Evolutionary conservation across 1,284 basidiomycete species (phyloP).

Genomic region (Rhodofomes roseus): DNA sequence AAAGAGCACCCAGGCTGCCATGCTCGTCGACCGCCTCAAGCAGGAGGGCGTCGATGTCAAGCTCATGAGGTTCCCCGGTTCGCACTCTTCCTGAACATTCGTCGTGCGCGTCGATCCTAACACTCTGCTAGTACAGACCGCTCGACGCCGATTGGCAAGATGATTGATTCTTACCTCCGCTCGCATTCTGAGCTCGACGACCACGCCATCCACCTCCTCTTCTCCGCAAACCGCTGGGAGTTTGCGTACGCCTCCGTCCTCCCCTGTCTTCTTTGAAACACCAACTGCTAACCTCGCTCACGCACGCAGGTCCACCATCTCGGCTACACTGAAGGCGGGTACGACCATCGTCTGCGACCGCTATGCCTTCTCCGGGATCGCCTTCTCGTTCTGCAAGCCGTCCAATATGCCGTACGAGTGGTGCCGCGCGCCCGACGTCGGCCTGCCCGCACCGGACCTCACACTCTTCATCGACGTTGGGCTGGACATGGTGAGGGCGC

Average conservation of each 20-base stretch:
- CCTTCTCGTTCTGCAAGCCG: constrained; percentile 81
- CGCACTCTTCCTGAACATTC: constrained; percentile 14
- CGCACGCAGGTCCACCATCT: constrained; percentile 56
- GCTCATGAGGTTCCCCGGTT: constrained; percentile 86
- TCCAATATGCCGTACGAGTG: constrained; percentile 53
- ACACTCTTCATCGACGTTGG: constrained; percentile 86
- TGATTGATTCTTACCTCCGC: constrained; percentile 92
- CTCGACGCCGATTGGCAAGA: constrained; percentile 86
- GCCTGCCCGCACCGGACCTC: constrained; percentile 86
- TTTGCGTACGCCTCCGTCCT: constrained; percentile 57
- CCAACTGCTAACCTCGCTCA: constrained; percentile 1
- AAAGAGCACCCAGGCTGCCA: constrained; percentile 81
- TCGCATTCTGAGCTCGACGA: constrained; percentile 87
- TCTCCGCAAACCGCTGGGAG: constrained; percentile 98
- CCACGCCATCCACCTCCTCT: constrained; percentile 89
- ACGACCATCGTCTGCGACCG: constrained; percentile 86
- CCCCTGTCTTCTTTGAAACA: constrained; percentile 12
- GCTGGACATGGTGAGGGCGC: constrained; percentile 62
- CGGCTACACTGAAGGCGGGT: constrained; percentile 58
- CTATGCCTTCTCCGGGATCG: constrained; percentile 96
- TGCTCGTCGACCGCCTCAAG: constrained; percentile 53
- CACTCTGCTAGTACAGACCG: constrained; percentile 57
- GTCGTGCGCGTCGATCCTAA: neutral
- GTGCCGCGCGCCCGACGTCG: constrained; percentile 83
- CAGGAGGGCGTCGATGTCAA: constrained; percentile 38